Percentiles rank a stretch among this genome's conserved stretches.
These are phyloP conservation scores for Penicillium polonicum DNA, from an alignment of 2,329 filamentous ascomycete species.

Conservation along the genomic window DNA sequence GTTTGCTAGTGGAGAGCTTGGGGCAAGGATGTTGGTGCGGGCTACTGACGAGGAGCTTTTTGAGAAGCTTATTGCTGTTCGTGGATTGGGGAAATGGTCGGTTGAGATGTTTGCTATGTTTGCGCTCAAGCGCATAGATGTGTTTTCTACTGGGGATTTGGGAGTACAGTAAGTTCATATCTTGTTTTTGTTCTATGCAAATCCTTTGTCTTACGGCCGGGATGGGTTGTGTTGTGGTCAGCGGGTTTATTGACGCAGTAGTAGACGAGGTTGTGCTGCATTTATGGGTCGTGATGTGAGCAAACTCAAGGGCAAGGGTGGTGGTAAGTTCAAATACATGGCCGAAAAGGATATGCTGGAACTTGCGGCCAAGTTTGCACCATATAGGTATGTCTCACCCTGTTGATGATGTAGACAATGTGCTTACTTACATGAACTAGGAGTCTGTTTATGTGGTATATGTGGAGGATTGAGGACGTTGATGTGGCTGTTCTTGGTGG, in stretches of 20 bases:
- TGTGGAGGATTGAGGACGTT: conserved; percentile 85
- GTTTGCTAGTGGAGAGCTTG: conserved; percentile 73
- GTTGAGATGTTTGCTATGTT: conserved; percentile 99
- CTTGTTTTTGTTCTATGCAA: neutral
- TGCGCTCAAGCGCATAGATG: conserved; percentile 88
- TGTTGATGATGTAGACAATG: neutral
- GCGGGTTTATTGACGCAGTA: conserved; percentile 12
- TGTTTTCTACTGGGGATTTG: conserved; percentile 88
- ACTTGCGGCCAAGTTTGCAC: conserved; percentile 73
- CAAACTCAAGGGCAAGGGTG: conserved; percentile 75
- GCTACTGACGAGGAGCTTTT: conserved; percentile 85
- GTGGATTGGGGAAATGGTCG: conserved; percentile 84
- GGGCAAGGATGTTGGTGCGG: conserved; percentile 69
- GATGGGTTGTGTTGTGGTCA: neutral
- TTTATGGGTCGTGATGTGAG: conserved; percentile 78
- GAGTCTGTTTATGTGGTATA: conserved; percentile 97
- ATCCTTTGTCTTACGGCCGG: neutral
- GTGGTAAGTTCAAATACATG: conserved; percentile 98
- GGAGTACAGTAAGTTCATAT: conserved; percentile 70
- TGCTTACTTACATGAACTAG: conserved; percentile 44
- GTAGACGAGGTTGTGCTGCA: conserved; percentile 78
- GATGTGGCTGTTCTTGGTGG: conserved; percentile 58
- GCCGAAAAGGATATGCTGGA: conserved; percentile 87
- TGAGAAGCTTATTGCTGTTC: conserved; percentile 76
- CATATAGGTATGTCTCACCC: conserved; percentile 62